Evolutionary conservation across 2,329 filamentous ascomycete genomes (phyloP).

Genomic region (Pseudonectria foliicola): DNA sequence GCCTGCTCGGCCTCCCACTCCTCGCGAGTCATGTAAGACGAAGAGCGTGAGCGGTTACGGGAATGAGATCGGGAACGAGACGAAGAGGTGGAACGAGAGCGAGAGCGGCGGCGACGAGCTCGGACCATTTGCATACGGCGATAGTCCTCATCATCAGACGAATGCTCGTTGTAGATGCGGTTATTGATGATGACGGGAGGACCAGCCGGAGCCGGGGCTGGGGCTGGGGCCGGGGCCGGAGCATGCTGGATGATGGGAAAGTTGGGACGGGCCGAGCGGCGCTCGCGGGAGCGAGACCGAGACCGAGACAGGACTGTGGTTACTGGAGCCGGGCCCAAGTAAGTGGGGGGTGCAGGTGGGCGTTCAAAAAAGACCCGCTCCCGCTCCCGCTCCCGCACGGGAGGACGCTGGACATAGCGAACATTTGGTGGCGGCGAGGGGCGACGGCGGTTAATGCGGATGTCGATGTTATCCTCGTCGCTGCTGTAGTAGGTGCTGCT

Average conservation of each 20-base stretch:
- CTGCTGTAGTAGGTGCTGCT: slow-evolving; percentile 40
- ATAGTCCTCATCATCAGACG: slow-evolving; percentile 32
- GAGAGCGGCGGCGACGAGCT: slow-evolving; percentile 19
- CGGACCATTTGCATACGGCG: slow-evolving; percentile 24
- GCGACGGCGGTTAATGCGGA: slow-evolving; percentile 38
- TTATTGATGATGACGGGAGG: slow-evolving; percentile 53
- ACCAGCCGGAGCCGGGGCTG: slow-evolving; percentile 23
- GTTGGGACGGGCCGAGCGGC: slow-evolving; percentile 35
- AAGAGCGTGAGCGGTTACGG: slow-evolving; percentile 26
- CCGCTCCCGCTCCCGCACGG: no score
- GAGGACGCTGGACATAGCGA: slow-evolving; percentile 39
- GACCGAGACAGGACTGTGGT: slow-evolving; percentile 38
- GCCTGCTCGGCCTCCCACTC: slow-evolving; percentile 34
- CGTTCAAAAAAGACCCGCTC: slow-evolving; percentile 34
- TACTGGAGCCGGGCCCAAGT: slow-evolving; percentile 38
- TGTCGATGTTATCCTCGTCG: slow-evolving; percentile 49
- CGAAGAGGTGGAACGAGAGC: slow-evolving; percentile 20
- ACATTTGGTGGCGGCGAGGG: slow-evolving; percentile 34
- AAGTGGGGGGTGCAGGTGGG: slow-evolving; percentile 30
- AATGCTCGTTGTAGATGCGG: slow-evolving; percentile 43
- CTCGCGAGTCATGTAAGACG: slow-evolving; percentile 35
- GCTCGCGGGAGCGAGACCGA: slow-evolving; percentile 40
- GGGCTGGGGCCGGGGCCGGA: slow-evolving; percentile 18
- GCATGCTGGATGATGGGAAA: slow-evolving; percentile 13
- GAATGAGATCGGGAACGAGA: slow-evolving; percentile 27